Conservation (phyloP, 129 eudicot species). For the Lonicera japonica region DNA sequence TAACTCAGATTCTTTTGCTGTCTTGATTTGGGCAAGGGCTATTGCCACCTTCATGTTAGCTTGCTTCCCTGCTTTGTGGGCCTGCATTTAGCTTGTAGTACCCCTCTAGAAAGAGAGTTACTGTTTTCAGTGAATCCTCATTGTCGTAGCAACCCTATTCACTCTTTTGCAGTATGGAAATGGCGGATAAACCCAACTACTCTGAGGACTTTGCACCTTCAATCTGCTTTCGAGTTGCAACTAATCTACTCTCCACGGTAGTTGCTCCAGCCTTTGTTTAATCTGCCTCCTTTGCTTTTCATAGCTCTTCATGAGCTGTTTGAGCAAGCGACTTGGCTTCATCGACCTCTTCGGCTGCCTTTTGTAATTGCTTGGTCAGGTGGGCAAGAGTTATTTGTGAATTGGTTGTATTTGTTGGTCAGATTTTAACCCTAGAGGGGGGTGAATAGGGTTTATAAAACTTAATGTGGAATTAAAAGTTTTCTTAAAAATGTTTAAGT, state of each 20-base stretch:
- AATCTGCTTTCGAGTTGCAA: slow-evolving; percentile 80
- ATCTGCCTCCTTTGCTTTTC: slow-evolving; percentile 64
- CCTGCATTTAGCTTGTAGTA: slow-evolving; percentile 71
- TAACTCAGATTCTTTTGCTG: slow-evolving; percentile 68
- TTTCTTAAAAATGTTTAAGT: too few species aligned
- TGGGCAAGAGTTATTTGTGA: slow-evolving; percentile 50
- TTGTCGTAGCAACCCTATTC: slow-evolving; percentile 39
- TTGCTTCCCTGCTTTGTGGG: slow-evolving; percentile 84
- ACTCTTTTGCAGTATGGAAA: slow-evolving; percentile 61
- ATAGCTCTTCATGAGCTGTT: slow-evolving; percentile 55
- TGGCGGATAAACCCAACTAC: slow-evolving; percentile 72
- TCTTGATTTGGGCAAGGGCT: slow-evolving; percentile 62
- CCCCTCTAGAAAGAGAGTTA: slow-evolving; percentile 73
- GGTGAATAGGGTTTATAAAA: too few species aligned
- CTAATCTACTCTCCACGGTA: slow-evolving; percentile 62
- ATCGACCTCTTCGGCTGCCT: slow-evolving; percentile 69
- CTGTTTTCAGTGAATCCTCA: slow-evolving; percentile 41
- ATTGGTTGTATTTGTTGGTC: slow-evolving; percentile 49
- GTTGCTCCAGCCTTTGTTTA: slow-evolving; percentile 67
- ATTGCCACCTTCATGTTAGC: slow-evolving; percentile 60
- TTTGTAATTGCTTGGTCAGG: slow-evolving; percentile 68
- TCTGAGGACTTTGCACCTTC: slow-evolving; percentile 91
- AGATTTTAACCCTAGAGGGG: too few species aligned
- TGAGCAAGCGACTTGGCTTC: slow-evolving; percentile 49
- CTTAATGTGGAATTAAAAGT: too few species aligned